Evolutionary conservation across 2,329 filamentous ascomycete genomes (phyloP).

Genomic region (Fusarium luffae): DNA sequence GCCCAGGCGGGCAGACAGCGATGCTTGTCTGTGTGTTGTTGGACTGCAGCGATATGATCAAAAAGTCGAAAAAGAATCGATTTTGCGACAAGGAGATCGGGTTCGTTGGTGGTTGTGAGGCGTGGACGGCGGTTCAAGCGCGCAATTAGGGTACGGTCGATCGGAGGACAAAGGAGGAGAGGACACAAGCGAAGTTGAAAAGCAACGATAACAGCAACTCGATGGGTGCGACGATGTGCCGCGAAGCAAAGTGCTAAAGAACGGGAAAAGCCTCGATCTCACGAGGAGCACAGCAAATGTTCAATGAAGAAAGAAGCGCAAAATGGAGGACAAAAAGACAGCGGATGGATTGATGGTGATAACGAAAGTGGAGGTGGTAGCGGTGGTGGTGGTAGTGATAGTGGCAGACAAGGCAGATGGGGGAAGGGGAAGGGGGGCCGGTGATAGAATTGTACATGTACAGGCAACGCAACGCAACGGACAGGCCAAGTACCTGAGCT

Average conservation of each 20-base stretch:
- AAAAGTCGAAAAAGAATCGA: slow-evolving; percentile 10
- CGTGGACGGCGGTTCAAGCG: slow-evolving; percentile 20
- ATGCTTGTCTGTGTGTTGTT: slow-evolving; percentile 4
- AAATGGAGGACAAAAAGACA: slow-evolving; percentile 32
- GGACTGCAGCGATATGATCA: slow-evolving; percentile 5
- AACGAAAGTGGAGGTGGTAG: slow-evolving; percentile 37
- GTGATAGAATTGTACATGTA: slow-evolving; percentile 40
- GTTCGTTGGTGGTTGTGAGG: slow-evolving; percentile 19
- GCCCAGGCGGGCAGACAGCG: slow-evolving; percentile 2
- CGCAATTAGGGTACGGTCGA: slow-evolving; percentile 31
- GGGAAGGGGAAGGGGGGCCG: slow-evolving; percentile 36
- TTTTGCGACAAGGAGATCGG: slow-evolving; percentile 8
- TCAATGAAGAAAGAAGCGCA: slow-evolving; percentile 33
- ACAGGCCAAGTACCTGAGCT: slow-evolving; percentile 29
- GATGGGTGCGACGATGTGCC: slow-evolving; percentile 34
- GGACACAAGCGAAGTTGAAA: slow-evolving; percentile 22
- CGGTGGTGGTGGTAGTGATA: slow-evolving; percentile 23
- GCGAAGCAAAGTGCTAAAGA: slow-evolving; percentile 19
- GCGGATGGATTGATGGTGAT: slow-evolving; percentile 40
- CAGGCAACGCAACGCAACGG: slow-evolving; percentile 28
- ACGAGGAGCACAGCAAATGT: slow-evolving; percentile 30
- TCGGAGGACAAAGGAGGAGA: slow-evolving; percentile 22
- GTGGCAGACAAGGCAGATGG: slow-evolving; percentile 33
- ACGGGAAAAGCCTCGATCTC: slow-evolving; percentile 18
- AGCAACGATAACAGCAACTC: slow-evolving; percentile 15